Evolutionary conservation across 2,329 filamentous ascomycete species (phyloP).

Genomic region (Aaosphaeria arxii): DNA sequence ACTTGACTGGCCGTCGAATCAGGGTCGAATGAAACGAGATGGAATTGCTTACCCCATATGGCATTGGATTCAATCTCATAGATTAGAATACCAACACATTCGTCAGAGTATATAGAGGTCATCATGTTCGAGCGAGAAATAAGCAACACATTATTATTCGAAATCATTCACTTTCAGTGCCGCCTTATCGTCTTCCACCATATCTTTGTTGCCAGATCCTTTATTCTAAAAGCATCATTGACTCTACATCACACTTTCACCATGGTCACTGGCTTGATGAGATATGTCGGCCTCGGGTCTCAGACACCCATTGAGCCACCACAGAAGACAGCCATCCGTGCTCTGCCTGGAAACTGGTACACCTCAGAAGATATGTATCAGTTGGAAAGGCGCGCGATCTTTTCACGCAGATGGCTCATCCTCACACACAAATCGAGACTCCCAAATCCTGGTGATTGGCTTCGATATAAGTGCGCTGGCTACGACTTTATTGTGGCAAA

Average conservation of each 20-base stretch:
- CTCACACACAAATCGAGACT: conserved; percentile 54
- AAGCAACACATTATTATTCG: no score
- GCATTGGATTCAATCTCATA: conserved; percentile 2
- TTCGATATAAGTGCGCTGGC: conserved; percentile 47
- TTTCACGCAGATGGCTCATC: conserved; percentile 56
- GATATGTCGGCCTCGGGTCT: background rate
- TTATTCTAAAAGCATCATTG: no score
- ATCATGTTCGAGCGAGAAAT: no score
- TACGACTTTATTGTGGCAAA: conserved; percentile 42
- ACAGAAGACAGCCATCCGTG: conserved; percentile 27
- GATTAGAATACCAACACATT: no score
- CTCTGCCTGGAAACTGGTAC: conserved; percentile 42
- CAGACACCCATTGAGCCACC: background rate
- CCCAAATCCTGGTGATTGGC: conserved; percentile 54
- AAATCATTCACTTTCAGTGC: no score
- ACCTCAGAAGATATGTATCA: conserved; percentile 44
- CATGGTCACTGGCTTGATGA: background rate
- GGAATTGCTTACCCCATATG: conserved; percentile 28
- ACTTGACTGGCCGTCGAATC: conserved; percentile 17
- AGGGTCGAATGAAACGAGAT: conserved; percentile 6
- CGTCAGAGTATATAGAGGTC: no score
- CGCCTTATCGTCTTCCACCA: no score
- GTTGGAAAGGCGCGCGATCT: conserved; percentile 49
- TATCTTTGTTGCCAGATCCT: no score
- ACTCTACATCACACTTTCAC: background rate